Conservation (phyloP, 352 stramenopile genomes). For the Globisporangium barbulae region DNA sequence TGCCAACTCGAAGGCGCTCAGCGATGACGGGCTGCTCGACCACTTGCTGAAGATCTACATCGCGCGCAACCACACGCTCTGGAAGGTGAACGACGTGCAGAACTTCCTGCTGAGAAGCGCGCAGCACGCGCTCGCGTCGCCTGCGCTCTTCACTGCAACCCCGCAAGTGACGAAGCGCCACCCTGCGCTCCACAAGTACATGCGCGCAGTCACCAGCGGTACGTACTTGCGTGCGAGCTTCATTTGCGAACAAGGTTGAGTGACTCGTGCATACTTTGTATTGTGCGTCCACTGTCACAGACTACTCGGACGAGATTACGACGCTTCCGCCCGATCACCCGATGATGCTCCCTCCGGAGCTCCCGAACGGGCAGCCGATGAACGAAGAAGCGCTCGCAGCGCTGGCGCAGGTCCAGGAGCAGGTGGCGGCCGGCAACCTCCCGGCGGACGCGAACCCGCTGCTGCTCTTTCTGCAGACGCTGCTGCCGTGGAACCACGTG, state of each 20-base stretch:
- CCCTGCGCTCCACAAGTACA: conserved; percentile 65
- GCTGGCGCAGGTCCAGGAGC: conserved; percentile 54
- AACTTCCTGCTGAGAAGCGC: conserved; percentile 61
- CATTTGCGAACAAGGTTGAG: neutral
- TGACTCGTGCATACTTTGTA: neutral
- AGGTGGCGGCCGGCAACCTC: conserved; percentile 66
- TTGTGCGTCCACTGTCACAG: conserved; percentile 21
- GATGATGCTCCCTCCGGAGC: conserved; percentile 74
- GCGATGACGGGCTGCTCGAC: conserved; percentile 54
- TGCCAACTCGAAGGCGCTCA: conserved; percentile 61
- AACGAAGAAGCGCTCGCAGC: conserved; percentile 52
- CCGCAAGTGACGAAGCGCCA: conserved; percentile 60
- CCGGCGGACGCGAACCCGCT: conserved; percentile 77
- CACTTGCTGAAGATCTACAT: conserved; percentile 84
- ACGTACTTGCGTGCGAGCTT: neutral
- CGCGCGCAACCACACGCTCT: conserved; percentile 68
- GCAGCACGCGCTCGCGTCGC: conserved; percentile 57
- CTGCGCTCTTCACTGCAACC: conserved; percentile 43
- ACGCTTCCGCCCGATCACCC: conserved; percentile 79
- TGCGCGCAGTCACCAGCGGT: conserved; percentile 61
- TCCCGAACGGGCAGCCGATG: conserved; percentile 58
- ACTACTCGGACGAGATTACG: conserved; percentile 87
- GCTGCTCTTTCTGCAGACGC: conserved; percentile 80
- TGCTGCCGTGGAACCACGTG: conserved; percentile 84
- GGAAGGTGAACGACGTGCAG: conserved; percentile 83